These are phyloP conservation scores for Lunularia cruciata DNA, from an alignment of 225 moss, liverwort and hornwort species.

Conservation along the genomic window DNA sequence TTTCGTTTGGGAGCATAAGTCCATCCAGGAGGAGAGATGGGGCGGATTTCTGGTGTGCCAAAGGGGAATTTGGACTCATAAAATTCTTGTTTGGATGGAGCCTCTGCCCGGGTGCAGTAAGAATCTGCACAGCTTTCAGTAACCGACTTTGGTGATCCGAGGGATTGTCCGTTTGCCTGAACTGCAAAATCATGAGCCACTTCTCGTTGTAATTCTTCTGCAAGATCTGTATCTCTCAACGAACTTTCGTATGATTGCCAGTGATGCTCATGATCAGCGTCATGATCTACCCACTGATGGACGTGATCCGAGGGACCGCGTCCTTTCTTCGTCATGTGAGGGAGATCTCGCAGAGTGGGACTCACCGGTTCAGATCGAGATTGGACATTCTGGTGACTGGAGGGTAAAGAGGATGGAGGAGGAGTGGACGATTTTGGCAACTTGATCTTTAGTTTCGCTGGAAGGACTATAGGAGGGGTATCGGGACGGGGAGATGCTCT, in stretches of 20 bases:
- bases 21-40: slow-evolving; percentile 26
- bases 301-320: not conserved
- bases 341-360: not conserved
- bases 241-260: not conserved
- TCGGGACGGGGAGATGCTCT: too few species aligned
- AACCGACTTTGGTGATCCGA: not conserved
- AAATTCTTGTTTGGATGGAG: slow-evolving; percentile 2
- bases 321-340: not conserved
- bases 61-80: slow-evolving; percentile 20
- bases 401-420: not conserved
- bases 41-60: not conserved
- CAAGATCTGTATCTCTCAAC: not conserved
- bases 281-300: not conserved
- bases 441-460: not conserved
- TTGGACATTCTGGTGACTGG: too few species aligned
- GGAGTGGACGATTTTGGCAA: not conserved
- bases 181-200: slow-evolving; percentile 2
- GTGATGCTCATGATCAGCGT: slow-evolving; percentile 7
- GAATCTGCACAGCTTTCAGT: slow-evolving; percentile 15
- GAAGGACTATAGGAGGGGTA: not conserved
- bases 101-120: slow-evolving; percentile 9
- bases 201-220: slow-evolving; percentile 3
- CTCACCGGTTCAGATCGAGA: not conserved
- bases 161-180: not conserved
- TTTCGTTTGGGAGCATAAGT: slow-evolving; percentile 19